phyloP scores from a whole-genome alignment of 1,284 basidiomycete genomes.

The Papiliotrema laurentii region DNA sequence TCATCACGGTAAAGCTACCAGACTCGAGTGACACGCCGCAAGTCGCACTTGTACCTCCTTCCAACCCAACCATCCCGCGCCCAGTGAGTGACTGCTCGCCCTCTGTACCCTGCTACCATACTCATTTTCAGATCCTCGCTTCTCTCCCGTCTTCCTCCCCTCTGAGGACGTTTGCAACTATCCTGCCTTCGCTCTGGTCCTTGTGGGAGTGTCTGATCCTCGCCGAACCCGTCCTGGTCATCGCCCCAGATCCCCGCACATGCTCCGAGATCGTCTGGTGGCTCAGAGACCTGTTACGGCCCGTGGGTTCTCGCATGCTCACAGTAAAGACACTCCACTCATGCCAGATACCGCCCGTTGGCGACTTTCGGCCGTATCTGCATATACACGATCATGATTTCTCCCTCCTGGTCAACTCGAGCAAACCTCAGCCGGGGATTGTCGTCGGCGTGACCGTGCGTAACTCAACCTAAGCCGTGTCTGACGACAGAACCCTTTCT shows the following conservation, averaged over 20 bases:
- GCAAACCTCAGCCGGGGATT: slow-evolving; percentile 76
- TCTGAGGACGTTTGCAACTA: slow-evolving; percentile 67
- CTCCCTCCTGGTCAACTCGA: slow-evolving; percentile 66
- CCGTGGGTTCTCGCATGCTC: slow-evolving; percentile 53
- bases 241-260: slow-evolving; percentile 70
- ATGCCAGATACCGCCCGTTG: slow-evolving; percentile 69
- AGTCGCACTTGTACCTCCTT: slow-evolving; percentile 19
- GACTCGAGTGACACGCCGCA: slow-evolving; percentile 67
- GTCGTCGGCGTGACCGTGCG: slow-evolving; percentile 74
- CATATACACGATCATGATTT: slow-evolving; percentile 93
- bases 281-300: slow-evolving; percentile 80
- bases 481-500: slow-evolving; percentile 68
- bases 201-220: slow-evolving; percentile 89
- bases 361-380: slow-evolving; percentile 88
- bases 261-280: slow-evolving; percentile 80
- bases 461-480: neutral
- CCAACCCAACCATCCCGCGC: slow-evolving; percentile 5
- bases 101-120: neutral
- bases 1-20: slow-evolving; percentile 69
- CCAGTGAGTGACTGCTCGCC: slow-evolving; percentile 4
- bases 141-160: slow-evolving; percentile 67
- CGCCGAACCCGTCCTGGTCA: slow-evolving; percentile 82
- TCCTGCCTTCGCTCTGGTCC: slow-evolving; percentile 77
- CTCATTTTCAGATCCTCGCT: slow-evolving; percentile 63
- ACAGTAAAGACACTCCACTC: neutral